Conservation (phyloP, 139 green algal genomes). For the Chloropicon primus region DNA sequence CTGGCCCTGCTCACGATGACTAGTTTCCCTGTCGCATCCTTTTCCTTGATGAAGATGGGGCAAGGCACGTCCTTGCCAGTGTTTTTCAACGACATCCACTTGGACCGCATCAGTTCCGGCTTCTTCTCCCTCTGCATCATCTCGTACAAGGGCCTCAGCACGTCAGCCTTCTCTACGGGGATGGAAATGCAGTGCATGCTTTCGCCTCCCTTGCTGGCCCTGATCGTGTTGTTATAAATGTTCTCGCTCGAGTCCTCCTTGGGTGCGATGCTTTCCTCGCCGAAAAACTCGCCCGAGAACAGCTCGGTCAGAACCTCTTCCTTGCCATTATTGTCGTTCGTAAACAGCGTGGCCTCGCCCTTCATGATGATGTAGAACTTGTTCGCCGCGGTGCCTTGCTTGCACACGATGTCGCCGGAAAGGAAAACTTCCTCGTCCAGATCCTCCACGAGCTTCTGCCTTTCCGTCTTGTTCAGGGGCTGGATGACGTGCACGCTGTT, state of each 20-base stretch:
- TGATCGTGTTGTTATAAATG: neutral
- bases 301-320: conserved; percentile 73
- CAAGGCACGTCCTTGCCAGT: neutral
- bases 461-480: conserved; percentile 54
- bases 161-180: conserved; percentile 15
- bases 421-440: conserved; percentile 26
- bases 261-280: conserved; percentile 66
- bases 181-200: neutral
- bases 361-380: conserved; percentile 91
- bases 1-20: neutral
- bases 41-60: neutral
- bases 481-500: conserved; percentile 62
- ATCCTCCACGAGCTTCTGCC: conserved; percentile 13
- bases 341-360: conserved; percentile 74
- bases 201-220: neutral
- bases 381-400: conserved; percentile 64
- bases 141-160: conserved; percentile 72
- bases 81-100: neutral
- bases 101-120: neutral
- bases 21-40: neutral
- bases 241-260: conserved; percentile 46
- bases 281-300: conserved; percentile 85
- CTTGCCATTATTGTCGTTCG: conserved; percentile 4
- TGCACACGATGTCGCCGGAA: conserved; percentile 28
- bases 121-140: conserved; percentile 75